Evolutionary conservation across 306 rosid genomes (phyloP), one percentile per base, ranked within the genome.

Genomic region (Carpinus fangiana): DNA sequence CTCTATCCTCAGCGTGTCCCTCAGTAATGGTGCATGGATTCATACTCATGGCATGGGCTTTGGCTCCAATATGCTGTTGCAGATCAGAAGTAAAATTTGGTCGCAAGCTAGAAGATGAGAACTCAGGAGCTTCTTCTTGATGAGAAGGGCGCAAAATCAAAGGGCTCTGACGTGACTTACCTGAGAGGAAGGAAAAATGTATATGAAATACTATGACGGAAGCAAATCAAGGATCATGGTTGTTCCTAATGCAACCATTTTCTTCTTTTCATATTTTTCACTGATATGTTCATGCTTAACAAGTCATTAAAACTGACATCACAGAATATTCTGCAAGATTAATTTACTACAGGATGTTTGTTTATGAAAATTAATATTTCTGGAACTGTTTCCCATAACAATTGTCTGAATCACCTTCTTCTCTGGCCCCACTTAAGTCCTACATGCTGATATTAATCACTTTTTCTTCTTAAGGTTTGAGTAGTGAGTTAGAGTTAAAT

Each of bases 111-210:
- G 85, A 72, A 57, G 85, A 50, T 62, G 77, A 67, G 13, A 74
- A 36, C 36, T 75, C 36, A 0, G 76, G 68, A 74, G 81, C 62
- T 68, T 45, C 57, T 64, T 74, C 85, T 73, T 41, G 66, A 31
- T 8, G 60, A 78, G 81, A 64, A 69, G 86, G 70, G 62, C 78
- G 17, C 7, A 41, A 75, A 70, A 67, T n/a, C 72, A 71, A 79
- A 68, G 85, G 83, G 21, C 46, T 74, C 76, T 78, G 81, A 75
- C 69, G 79, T 71, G 76, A 77, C 82, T 81, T 86, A 16, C 92
- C 95, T 90, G 78, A 67, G 81, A 23, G 20, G 38, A 72, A 62
- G 36, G 59, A 36, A 54, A 3, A 72, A 17, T 56, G 53, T 53
- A 23, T 17, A 36, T 73, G 48, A 66, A 50, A 69, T 38, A 73